A percentile compares a stretch with the other conserved stretches of the same genome.
These are phyloP conservation scores for Psilocybe subaeruginosa DNA, from an alignment of 768 basidiomycete species.

Conservation along the genomic window DNA sequence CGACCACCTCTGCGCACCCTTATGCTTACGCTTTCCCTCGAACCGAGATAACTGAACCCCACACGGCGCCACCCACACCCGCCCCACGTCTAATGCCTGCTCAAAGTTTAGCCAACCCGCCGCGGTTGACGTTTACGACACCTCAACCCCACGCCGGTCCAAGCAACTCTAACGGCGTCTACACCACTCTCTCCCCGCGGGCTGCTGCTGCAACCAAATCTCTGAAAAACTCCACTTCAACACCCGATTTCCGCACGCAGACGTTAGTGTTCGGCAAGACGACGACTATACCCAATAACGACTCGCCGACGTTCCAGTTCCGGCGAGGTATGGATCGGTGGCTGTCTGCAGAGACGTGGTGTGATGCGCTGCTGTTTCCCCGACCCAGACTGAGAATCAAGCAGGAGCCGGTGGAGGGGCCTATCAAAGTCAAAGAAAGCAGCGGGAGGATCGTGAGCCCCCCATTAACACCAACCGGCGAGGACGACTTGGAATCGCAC, in stretches of 20 bases:
- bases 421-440: constrained; percentile 5
- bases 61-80: constrained; percentile 17
- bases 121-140: constrained; percentile 31
- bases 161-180: constrained; percentile 20
- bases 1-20: constrained; percentile 43
- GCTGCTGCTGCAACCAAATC: constrained; percentile 20
- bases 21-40: constrained; percentile 49
- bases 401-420: constrained; percentile 26
- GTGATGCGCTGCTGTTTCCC: constrained; percentile 78
- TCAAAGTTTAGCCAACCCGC: constrained; percentile 18
- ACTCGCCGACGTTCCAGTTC: constrained; percentile 19
- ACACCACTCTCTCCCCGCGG: constrained; percentile 19
- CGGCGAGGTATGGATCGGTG: constrained; percentile 60
- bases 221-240: constrained; percentile 63
- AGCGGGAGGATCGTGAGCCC: constrained; percentile 50
- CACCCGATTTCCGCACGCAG: constrained; percentile 57
- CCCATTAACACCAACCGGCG: constrained; percentile 44
- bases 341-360: constrained; percentile 80
- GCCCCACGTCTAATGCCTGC: constrained; percentile 12
- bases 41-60: constrained; percentile 6
- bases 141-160: constrained; percentile 16
- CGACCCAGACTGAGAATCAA: constrained; percentile 69
- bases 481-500: constrained; percentile 17
- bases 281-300: constrained; percentile 1
- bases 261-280: constrained; percentile 1